A percentile compares a stretch with the other conserved stretches of the same genome.
phyloP scores from a whole-genome alignment of 768 basidiomycete species.

The Pisolithus sp. region DNA sequence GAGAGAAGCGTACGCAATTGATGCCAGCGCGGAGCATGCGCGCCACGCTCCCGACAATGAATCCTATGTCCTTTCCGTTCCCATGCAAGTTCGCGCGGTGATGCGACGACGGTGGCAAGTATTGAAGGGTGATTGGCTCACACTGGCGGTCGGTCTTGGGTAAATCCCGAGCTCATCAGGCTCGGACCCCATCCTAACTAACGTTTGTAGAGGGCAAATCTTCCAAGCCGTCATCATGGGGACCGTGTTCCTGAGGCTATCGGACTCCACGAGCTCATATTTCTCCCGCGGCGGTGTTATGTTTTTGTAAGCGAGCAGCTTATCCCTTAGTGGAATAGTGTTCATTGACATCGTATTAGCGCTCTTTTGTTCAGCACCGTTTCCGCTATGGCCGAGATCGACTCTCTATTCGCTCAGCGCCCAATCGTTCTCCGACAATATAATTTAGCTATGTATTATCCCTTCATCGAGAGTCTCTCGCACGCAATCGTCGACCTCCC shows the following conservation, averaged over 20 bases:
- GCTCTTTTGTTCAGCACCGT: constrained; percentile 45
- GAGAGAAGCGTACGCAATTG: constrained; percentile 38
- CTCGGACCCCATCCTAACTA: constrained; percentile 2
- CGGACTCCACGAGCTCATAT: constrained; percentile 26
- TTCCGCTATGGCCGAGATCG: constrained; percentile 48
- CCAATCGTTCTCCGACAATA: constrained; percentile 37
- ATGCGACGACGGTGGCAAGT: constrained; percentile 41
- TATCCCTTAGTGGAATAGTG: constrained; percentile 8
- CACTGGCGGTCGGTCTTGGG: constrained; percentile 31
- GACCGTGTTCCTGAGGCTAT: constrained; percentile 38
- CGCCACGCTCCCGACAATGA: constrained; percentile 35
- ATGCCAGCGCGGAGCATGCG: constrained; percentile 47
- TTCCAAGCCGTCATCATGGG: constrained; percentile 18
- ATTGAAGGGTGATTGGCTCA: constrained; percentile 33
- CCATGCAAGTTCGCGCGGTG: constrained; percentile 39
- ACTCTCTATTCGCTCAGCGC: constrained; percentile 38
- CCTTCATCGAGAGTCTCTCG: constrained; percentile 41
- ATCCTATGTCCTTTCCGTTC: constrained; percentile 40
- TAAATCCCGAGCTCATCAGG: constrained; percentile 13
- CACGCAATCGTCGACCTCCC: constrained; percentile 42
- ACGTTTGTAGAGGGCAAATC: constrained; percentile 29
- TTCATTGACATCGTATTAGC: constrained; percentile 37
- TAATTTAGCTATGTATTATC: constrained; percentile 42
- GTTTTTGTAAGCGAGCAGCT: constrained; percentile 50
- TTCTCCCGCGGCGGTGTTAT: constrained; percentile 67